Evolutionary conservation across 2,329 filamentous ascomycete genomes (phyloP).

Genomic region (Colletotrichum spaethianum): DNA sequence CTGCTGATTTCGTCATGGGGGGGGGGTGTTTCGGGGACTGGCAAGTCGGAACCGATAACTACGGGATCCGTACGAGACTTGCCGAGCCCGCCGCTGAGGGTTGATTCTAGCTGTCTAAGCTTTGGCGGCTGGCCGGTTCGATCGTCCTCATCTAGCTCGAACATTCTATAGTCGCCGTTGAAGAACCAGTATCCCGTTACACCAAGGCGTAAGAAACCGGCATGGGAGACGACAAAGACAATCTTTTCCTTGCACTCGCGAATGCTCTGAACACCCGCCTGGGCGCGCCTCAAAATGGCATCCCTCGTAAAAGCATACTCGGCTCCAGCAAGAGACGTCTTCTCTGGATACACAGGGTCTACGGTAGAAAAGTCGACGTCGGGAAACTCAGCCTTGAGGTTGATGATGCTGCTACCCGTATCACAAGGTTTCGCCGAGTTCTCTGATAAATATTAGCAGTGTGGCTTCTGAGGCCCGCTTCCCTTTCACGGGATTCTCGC

Average conservation of each 20-base stretch:
- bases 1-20: not conserved
- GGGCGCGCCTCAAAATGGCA: slow-evolving; percentile 69
- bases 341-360: slow-evolving; percentile 75
- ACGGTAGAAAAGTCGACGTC: slow-evolving; percentile 68
- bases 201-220: slow-evolving; percentile 72
- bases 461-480: slow-evolving; percentile 69
- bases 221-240: slow-evolving; percentile 76
- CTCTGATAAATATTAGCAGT: slow-evolving; percentile 64
- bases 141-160: slow-evolving; percentile 61
- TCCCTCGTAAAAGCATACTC: slow-evolving; percentile 67
- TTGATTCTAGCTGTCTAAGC: slow-evolving; percentile 62
- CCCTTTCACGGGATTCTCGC: not conserved
- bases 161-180: slow-evolving; percentile 77
- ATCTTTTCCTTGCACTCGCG: slow-evolving; percentile 70
- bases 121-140: slow-evolving; percentile 47
- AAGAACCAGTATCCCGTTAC: slow-evolving; percentile 69
- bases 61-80: slow-evolving; percentile 54
- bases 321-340: slow-evolving; percentile 62
- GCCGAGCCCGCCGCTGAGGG: slow-evolving; percentile 53
- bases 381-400: slow-evolving; percentile 65
- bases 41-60: slow-evolving; percentile 56
- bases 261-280: slow-evolving; percentile 64
- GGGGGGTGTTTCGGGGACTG: slow-evolving; percentile 40
- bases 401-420: slow-evolving; percentile 64
- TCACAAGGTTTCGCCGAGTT: slow-evolving; percentile 73